These are phyloP conservation scores for Termitomyces titanicus DNA, from an alignment of 768 basidiomycete genomes.

Conservation along the genomic window DNA sequence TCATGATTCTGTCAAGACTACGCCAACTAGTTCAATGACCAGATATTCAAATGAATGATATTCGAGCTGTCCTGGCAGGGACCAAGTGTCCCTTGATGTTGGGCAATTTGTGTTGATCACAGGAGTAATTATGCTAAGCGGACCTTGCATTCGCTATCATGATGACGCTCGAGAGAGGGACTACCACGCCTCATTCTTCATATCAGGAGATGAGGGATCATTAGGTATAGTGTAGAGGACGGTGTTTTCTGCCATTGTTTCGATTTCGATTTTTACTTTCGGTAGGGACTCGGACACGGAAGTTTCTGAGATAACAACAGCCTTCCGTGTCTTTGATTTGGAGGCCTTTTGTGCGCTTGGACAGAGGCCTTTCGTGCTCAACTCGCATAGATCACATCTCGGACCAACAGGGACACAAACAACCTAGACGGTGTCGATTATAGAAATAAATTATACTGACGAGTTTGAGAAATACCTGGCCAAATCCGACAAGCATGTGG, in stretches of 20 bases:
- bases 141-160: not conserved
- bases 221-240: conserved; percentile 6
- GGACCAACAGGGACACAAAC: conserved; percentile 67
- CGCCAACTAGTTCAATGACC: no score
- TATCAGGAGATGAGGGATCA: not conserved
- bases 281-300: conserved; percentile 21
- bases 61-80: no score
- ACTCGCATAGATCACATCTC: conserved; percentile 58
- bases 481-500: conserved; percentile 79
- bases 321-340: conserved; percentile 23
- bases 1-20: no score
- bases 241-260: conserved; percentile 19
- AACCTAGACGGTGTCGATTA: conserved; percentile 34
- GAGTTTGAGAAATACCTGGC: conserved; percentile 55
- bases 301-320: conserved; percentile 8
- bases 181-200: conserved; percentile 10
- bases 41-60: no score
- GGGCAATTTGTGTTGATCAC: not conserved
- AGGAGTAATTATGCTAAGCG: not conserved
- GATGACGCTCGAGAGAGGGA: not conserved
- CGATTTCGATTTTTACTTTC: conserved; percentile 30
- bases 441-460: not conserved
- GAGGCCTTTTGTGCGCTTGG: conserved; percentile 49
- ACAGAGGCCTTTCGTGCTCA: conserved; percentile 55
- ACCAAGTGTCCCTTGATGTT: no score